phyloP scores from a whole-genome alignment of 1,284 basidiomycete genomes.

The Malassezia pachydermatis region DNA sequence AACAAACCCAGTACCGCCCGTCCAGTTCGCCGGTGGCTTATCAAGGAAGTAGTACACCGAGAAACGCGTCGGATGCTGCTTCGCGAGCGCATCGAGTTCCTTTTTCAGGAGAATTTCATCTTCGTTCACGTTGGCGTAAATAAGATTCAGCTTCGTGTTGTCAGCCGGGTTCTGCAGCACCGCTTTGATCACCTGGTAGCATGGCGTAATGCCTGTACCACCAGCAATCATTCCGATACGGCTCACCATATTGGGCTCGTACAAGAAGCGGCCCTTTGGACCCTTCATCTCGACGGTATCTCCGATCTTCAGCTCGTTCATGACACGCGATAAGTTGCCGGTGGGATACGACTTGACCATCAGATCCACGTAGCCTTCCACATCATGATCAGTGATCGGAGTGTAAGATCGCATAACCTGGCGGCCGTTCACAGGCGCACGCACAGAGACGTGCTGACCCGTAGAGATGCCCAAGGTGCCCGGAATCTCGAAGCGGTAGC shows the following conservation, averaged over 20 bases:
- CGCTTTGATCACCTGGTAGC: slow-evolving; percentile 73
- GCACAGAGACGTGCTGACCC: slow-evolving; percentile 88
- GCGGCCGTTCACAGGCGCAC: slow-evolving; percentile 83
- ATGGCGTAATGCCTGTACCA: slow-evolving; percentile 79
- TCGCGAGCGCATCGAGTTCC: slow-evolving; percentile 70
- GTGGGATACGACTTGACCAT: slow-evolving; percentile 96
- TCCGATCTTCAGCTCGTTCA: slow-evolving; percentile 58
- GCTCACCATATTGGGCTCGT: slow-evolving; percentile 49
- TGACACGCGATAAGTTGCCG: slow-evolving; percentile 84
- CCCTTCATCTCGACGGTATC: slow-evolving; percentile 78
- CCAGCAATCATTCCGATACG: slow-evolving; percentile 88
- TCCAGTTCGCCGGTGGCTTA: slow-evolving; percentile 68
- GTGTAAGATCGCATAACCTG: slow-evolving; percentile 84
- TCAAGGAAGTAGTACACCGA: slow-evolving; percentile 80
- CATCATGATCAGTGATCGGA: slow-evolving; percentile 81
- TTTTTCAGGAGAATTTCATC: slow-evolving; percentile 60
- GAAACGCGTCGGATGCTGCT: slow-evolving; percentile 59
- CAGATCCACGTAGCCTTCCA: slow-evolving; percentile 85
- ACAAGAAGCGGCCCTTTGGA: slow-evolving; percentile 72
- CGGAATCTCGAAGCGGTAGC: slow-evolving; percentile 74
- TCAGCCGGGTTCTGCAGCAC: slow-evolving; percentile 75
- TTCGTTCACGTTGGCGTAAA: slow-evolving; percentile 79
- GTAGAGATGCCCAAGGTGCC: slow-evolving; percentile 83
- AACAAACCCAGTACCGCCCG: slow-evolving; percentile 80
- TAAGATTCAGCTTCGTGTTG: slow-evolving; percentile 75